Base-by-base conservation (phyloP, 108 stramenopile species). In the Skeletonema marinoi region DNA sequence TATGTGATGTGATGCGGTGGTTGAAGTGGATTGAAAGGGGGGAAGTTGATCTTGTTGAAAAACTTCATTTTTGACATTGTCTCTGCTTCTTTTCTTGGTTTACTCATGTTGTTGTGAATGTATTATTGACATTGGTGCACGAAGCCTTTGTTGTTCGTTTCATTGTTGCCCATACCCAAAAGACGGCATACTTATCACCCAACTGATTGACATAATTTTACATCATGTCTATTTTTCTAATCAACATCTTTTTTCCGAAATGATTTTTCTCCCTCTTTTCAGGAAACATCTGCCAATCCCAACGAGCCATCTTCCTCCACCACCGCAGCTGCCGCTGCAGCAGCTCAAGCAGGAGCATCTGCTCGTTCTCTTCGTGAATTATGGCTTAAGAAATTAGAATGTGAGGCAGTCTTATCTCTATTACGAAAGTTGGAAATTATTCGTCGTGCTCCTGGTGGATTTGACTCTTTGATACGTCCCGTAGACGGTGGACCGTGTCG, bases 311-410 rank as follows among this genome's bases (percentile, higher is more conserved):
- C 69, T 30, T 41, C 69, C 21, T 59, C 66, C 44, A 59, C 73
- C 65, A 60, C 73, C 14, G 60, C 59, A 12, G 78, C 74, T 7
- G 66, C 80, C 21, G 39, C 46, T 38, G 65, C 78, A 6, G 71
- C 77, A 8, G 71, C 66, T 30, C 50, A 65, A 36, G 78, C 81
- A 36, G 78, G 73, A 66, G 78, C 81, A 31, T 85, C 88, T 25
- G 86, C 88, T 46, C 86, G 87, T 68, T 91, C 91, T 73, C 77
- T 95, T 0, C 89, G 94, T 32, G 94, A 95, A 80, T 69, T 95
- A 46, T 95, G 94, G 94, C 87, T 95, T 68, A 95, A 92, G 71
- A 95, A 95, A 65, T 75, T 95, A 42, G 94, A 95, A 83, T 90
- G 88, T 35, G 94, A 95, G 70, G 91, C 94, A 5, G 87, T 91